A percentile compares a stretch with the other conserved stretches of the same genome.
These are phyloP conservation scores for Metrosideros polymorpha DNA, from an alignment of 441 rosid species.

Conservation along the genomic window DNA sequence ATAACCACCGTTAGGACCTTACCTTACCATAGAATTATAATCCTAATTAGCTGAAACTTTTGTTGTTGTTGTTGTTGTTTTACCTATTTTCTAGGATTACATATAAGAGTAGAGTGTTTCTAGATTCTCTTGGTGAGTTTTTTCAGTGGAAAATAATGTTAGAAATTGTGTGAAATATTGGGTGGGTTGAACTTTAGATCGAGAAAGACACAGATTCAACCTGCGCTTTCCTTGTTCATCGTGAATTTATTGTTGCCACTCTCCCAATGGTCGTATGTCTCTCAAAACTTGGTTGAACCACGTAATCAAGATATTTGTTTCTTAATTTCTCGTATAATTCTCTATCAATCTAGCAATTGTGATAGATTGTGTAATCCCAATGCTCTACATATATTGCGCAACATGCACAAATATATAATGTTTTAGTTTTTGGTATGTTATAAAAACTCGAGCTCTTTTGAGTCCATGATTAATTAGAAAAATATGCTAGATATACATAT, in stretches of 20 bases:
- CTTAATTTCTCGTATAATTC: neutral
- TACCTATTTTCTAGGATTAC: neutral
- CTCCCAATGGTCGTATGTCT: rapidly evolving
- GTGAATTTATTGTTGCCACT: neutral
- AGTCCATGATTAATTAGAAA: neutral
- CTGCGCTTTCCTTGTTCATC: neutral
- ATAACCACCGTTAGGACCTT: neutral
- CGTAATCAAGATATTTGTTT: neutral
- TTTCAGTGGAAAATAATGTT: neutral
- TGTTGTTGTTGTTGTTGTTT: neutral
- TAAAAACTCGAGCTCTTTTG: neutral
- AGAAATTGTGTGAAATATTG: neutral
- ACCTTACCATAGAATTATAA: neutral
- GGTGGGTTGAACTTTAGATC: neutral
- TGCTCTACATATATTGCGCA: neutral
- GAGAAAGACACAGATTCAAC: neutral
- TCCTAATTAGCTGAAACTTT: neutral
- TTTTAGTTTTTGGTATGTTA: neutral
- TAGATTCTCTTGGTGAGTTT: neutral
- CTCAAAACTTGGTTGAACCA: neutral
- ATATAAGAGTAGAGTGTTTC: neutral
- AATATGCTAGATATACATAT: neutral
- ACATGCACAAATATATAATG: neutral
- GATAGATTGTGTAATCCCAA: neutral
- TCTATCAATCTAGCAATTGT: neutral